A percentile compares a stretch with the other conserved stretches of the same genome.
Evolutionary conservation across 352 stramenopile genomes (phyloP).

Genomic region (Thalassiosira hispida): DNA sequence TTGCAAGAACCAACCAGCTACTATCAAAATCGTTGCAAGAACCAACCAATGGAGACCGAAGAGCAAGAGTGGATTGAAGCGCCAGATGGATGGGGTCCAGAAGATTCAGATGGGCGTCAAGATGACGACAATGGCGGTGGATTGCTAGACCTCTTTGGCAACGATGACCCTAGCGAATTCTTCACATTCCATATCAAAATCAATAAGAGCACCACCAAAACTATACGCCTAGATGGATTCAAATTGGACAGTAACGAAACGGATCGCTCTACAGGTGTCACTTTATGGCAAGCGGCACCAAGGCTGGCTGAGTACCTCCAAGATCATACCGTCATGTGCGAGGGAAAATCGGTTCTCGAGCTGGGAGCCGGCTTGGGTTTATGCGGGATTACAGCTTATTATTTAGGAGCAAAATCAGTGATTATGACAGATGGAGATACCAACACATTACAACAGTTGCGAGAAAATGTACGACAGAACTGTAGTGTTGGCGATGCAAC

Average conservation of each 20-base stretch:
- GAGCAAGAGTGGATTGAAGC: slow-evolving; percentile 54
- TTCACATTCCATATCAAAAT: slow-evolving; percentile 21
- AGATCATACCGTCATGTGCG: slow-evolving; percentile 3
- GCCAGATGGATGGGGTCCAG: slow-evolving; percentile 35
- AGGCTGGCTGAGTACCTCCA: slow-evolving; percentile 30
- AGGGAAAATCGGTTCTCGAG: slow-evolving; percentile 20
- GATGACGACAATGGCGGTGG: not conserved
- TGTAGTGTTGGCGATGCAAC: not conserved
- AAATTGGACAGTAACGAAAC: slow-evolving; percentile 50
- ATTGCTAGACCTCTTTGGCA: slow-evolving; percentile 17
- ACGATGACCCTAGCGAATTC: slow-evolving; percentile 16
- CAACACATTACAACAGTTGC: slow-evolving; percentile 47
- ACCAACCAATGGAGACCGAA: slow-evolving; percentile 28
- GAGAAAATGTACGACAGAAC: slow-evolving; percentile 59
- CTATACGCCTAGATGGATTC: slow-evolving; percentile 33
- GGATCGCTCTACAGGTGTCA: slow-evolving; percentile 40
- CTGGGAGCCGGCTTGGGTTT: slow-evolving; percentile 69
- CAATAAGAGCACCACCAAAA: slow-evolving; percentile 15
- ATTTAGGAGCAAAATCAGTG: slow-evolving; percentile 42
- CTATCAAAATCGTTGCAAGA: too few species aligned
- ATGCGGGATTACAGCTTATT: slow-evolving; percentile 59
- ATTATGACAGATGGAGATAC: slow-evolving; percentile 73
- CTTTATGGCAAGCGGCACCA: slow-evolving; percentile 39
- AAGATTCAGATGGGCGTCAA: not conserved
- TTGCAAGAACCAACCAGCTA: too few species aligned